A percentile compares a stretch with the other conserved stretches of the same genome.
phyloP scores from a whole-genome alignment of 2,329 filamentous ascomycete genomes.

The Cladorrhinum sp. region DNA sequence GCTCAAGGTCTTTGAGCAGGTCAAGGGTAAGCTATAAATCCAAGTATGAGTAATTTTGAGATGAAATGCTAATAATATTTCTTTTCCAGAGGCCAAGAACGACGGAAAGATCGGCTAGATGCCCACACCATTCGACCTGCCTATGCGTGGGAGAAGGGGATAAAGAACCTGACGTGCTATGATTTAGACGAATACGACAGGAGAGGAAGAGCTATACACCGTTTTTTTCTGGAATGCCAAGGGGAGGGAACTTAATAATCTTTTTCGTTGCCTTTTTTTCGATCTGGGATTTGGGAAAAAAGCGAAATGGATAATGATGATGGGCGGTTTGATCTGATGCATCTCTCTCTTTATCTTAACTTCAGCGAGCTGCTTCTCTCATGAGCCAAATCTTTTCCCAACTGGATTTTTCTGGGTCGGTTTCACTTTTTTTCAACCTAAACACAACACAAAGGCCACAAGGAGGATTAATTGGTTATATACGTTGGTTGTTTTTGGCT shows the following conservation, averaged over 20 bases:
- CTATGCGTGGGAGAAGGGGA: constrained; percentile 2
- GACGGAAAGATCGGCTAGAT: constrained; percentile 64
- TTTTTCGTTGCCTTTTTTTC: neutral
- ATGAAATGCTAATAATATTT: constrained; percentile 9
- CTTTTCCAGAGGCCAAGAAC: constrained; percentile 62
- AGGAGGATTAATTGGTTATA: neutral
- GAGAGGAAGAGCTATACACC: neutral
- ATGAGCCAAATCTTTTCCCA: neutral
- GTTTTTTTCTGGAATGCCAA: neutral
- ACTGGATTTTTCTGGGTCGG: neutral
- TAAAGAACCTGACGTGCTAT: neutral
- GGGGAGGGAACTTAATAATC: constrained; percentile 4
- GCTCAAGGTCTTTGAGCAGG: constrained; percentile 98
- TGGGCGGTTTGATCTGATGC: neutral
- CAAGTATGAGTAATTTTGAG: neutral
- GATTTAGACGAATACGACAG: neutral
- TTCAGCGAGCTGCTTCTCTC: neutral
- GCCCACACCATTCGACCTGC: neutral
- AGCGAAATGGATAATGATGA: neutral
- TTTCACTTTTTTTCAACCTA: neutral
- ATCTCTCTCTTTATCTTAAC: neutral
- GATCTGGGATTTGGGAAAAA: neutral
- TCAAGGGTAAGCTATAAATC: constrained; percentile 60
- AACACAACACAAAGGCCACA: neutral
- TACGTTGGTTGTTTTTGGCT: neutral